Conservation (phyloP, 495 filamentous ascomycete genomes). For the Venustampulla echinocandica region DNA sequence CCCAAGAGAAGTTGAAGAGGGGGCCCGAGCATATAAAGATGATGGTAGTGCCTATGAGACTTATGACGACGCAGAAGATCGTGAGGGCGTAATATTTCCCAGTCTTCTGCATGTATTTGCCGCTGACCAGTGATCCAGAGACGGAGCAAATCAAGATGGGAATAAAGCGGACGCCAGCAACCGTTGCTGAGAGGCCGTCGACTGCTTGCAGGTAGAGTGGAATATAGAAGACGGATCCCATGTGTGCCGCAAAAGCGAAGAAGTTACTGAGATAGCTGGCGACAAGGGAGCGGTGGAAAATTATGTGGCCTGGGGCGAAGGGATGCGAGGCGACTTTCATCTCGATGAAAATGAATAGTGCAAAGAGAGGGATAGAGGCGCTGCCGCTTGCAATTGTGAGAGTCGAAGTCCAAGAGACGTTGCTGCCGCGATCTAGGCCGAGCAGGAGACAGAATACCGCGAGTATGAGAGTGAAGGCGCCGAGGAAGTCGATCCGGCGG, state of each 20-base stretch:
- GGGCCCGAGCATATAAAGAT: slow-evolving; percentile 55
- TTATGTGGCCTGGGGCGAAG: slow-evolving; percentile 72
- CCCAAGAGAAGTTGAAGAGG: slow-evolving; percentile 29
- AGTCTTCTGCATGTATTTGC: slow-evolving; percentile 63
- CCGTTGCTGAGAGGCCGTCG: slow-evolving; percentile 53
- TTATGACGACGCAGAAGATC: slow-evolving; percentile 41
- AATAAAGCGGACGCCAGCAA: slow-evolving; percentile 57
- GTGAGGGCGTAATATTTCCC: slow-evolving; percentile 77
- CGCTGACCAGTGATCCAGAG: slow-evolving; percentile 58
- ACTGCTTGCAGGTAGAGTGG: slow-evolving; percentile 77
- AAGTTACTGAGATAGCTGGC: slow-evolving; percentile 68
- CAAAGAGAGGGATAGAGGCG: slow-evolving; percentile 52
- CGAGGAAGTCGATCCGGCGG: slow-evolving; percentile 69
- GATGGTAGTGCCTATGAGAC: slow-evolving; percentile 43
- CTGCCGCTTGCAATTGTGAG: slow-evolving; percentile 51
- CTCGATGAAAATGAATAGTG: slow-evolving; percentile 63
- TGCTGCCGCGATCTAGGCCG: slow-evolving; percentile 71
- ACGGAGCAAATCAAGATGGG: slow-evolving; percentile 59
- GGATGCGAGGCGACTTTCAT: slow-evolving; percentile 62
- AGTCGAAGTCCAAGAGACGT: slow-evolving; percentile 55
- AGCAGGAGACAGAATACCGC: slow-evolving; percentile 66
- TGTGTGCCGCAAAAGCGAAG: slow-evolving; percentile 60
- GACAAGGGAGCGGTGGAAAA: slow-evolving; percentile 61
- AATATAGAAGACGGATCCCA: slow-evolving; percentile 63
- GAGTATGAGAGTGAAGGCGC: slow-evolving; percentile 58